These are phyloP conservation scores for Fragaria iinumae DNA, from an alignment of 306 rosid genomes.

Conservation along the genomic window DNA sequence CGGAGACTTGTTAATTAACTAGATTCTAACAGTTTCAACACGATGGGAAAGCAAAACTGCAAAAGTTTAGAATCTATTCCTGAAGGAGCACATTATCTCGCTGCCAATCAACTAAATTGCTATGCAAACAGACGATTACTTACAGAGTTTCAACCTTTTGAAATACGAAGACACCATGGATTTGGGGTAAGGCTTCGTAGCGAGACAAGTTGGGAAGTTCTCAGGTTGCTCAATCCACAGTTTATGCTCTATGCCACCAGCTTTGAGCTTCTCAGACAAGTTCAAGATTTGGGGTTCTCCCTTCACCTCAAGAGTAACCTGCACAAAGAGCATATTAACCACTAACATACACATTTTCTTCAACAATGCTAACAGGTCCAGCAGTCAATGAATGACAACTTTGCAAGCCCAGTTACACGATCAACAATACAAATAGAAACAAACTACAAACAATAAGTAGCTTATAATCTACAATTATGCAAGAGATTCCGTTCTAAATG, in stretches of 20 bases:
- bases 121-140: slow-evolving; percentile 34
- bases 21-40: not conserved
- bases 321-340: slow-evolving; percentile 3
- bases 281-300: slow-evolving; percentile 70
- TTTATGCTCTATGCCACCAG: slow-evolving; percentile 62
- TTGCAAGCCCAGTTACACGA: not conserved
- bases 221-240: slow-evolving; percentile 89
- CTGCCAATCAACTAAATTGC: not conserved
- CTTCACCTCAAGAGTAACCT: slow-evolving; percentile 87
- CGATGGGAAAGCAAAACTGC: not conserved
- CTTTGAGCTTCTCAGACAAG: slow-evolving; percentile 64
- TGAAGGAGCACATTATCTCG: not conserved
- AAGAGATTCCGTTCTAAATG: not conserved
- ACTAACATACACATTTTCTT: not conserved
- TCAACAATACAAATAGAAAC: not conserved
- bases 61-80: not conserved
- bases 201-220: slow-evolving; percentile 75
- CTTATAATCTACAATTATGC: not conserved
- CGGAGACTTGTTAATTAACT: not conserved
- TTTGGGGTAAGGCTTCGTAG: slow-evolving; percentile 82
- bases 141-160: slow-evolving; percentile 80
- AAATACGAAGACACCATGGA: slow-evolving; percentile 56
- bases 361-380: not conserved
- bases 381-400: not conserved
- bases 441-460: not conserved